Evolutionary conservation across 1,284 basidiomycete species (phyloP), one percentile per base, ranked within the genome.

Genomic region (Cutaneotrichosporon sp.): DNA sequence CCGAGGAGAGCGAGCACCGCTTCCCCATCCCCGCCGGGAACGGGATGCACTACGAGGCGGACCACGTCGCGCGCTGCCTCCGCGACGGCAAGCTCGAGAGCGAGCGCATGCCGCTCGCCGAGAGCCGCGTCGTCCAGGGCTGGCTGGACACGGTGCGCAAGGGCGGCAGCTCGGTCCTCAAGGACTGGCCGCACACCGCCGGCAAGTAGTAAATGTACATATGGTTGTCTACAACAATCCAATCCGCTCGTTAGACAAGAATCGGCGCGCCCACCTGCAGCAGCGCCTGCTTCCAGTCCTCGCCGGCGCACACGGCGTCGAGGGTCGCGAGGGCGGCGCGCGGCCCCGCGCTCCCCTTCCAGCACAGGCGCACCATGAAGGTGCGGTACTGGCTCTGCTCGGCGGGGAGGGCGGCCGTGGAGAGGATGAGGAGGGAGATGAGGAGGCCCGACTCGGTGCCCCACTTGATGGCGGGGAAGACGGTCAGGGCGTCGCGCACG

Each of bases 41-140:
- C 34, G 75, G 73, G 4, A 76, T 78, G 74, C 68, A 72, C 14
- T 79, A 75, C 60, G 74, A 80, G 64, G 79, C 76, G 14, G 76
- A 78, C 60, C 91, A 93, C 64, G 90, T 92, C 13, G 92, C 90
- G 13, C 78, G 90, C 53, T 90, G 89, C 71, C 80, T 93, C 16
- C 79, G 87, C 45, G 88, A 88, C 60, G 89, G 88, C 4, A 89
- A 88, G 80, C 79, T 81, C n/a, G 86, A 92, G 78, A 90, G 89
- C 68, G 82, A 82, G 7, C 69, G 85, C 22, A 92, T 91, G 88
- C 83, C 85, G 1, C 87, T 88, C 66, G 84, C 86, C 49, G 90
- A 91, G 81, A 91, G 88, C 72, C 69, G 89, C 66, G 71, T 92
- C 65, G 85, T 88, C 65, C 91, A 91, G 87, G 81, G 85, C 38